These are phyloP conservation scores for Saraca asoca DNA, from an alignment of 331 rosid genomes.

Conservation along the genomic window DNA sequence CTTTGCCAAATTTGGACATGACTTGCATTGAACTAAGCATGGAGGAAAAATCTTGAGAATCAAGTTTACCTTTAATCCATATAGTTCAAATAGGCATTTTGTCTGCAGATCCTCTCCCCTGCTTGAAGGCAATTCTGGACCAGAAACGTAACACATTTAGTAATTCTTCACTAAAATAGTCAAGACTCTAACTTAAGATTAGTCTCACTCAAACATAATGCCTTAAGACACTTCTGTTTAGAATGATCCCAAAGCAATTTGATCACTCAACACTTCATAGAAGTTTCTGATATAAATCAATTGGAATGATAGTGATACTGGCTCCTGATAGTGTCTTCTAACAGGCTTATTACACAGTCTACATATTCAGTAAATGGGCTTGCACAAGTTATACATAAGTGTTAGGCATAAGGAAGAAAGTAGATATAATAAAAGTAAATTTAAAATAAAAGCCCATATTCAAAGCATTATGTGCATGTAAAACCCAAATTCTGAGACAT, in stretches of 20 bases:
- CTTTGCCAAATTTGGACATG: slow-evolving; percentile 16
- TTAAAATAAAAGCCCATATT: neutral
- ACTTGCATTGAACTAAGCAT: slow-evolving; percentile 10
- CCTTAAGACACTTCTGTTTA: slow-evolving; percentile 7
- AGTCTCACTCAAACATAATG: slow-evolving; percentile 2
- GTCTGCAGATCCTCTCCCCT: slow-evolving; percentile 96
- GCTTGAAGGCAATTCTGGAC: slow-evolving; percentile 87
- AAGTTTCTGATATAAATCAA: slow-evolving; percentile 9
- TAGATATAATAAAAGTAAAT: too few relatives aligned
- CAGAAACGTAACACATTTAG: slow-evolving; percentile 41
- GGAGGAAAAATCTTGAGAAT: slow-evolving; percentile 33
- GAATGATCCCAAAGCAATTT: slow-evolving; percentile 26
- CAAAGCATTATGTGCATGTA: slow-evolving; percentile 3
- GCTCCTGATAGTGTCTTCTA: slow-evolving; percentile 6
- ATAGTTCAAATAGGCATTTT: slow-evolving; percentile 87
- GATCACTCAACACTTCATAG: slow-evolving; percentile 19
- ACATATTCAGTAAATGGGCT: slow-evolving; percentile 14
- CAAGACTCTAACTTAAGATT: slow-evolving; percentile 12
- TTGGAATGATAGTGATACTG: slow-evolving; percentile 19
- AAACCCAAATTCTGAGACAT: slow-evolving; percentile 19
- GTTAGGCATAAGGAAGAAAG: too few relatives aligned
- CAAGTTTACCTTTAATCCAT: slow-evolving; percentile 89
- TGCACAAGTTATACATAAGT: slow-evolving; percentile 23
- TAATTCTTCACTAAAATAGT: slow-evolving; percentile 26
- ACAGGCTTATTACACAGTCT: neutral